phyloP scores from a whole-genome alignment of 768 basidiomycete genomes.

The Clitopilus hobsonii region DNA sequence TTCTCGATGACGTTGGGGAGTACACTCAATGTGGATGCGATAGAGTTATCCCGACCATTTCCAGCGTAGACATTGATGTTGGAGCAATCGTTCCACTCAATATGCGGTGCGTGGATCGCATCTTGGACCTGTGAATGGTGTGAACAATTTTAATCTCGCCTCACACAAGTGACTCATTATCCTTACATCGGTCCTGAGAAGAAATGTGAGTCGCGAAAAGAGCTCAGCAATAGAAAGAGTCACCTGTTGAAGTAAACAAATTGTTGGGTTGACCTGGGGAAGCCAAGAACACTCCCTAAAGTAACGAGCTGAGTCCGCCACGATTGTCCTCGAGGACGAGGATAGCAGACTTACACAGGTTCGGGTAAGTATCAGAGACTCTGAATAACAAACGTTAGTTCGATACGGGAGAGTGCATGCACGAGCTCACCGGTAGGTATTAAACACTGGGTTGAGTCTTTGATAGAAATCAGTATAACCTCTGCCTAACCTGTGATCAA shows the following conservation, averaged over 20 bases:
- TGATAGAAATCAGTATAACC: neutral
- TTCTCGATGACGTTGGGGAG: slow-evolving; percentile 70
- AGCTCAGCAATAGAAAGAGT: neutral
- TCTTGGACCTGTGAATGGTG: slow-evolving; percentile 30
- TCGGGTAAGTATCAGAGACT: slow-evolving; percentile 50
- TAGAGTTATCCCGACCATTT: slow-evolving; percentile 43
- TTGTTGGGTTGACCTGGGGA: slow-evolving; percentile 56
- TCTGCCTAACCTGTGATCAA: neutral
- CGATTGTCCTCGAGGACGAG: neutral
- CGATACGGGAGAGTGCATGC: neutral
- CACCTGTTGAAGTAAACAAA: slow-evolving; percentile 54
- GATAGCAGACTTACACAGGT: slow-evolving; percentile 30
- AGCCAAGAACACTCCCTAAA: slow-evolving; percentile 59
- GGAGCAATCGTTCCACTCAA: slow-evolving; percentile 53
- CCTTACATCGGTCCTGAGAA: slow-evolving; percentile 25
- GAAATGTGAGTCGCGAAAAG: neutral
- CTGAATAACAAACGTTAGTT: slow-evolving; percentile 12
- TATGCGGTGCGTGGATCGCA: slow-evolving; percentile 63
- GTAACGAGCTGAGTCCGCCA: neutral
- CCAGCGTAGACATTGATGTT: slow-evolving; percentile 44
- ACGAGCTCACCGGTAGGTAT: slow-evolving; percentile 40
- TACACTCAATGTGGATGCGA: slow-evolving; percentile 57
- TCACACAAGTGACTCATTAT: too few relatives aligned
- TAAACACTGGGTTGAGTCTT: slow-evolving; percentile 52
- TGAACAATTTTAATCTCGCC: neutral